A percentile compares a stretch with the other conserved stretches of the same genome.
Conservation (phyloP, 768 basidiomycete genomes). For the Amanita subjunquillea region DNA sequence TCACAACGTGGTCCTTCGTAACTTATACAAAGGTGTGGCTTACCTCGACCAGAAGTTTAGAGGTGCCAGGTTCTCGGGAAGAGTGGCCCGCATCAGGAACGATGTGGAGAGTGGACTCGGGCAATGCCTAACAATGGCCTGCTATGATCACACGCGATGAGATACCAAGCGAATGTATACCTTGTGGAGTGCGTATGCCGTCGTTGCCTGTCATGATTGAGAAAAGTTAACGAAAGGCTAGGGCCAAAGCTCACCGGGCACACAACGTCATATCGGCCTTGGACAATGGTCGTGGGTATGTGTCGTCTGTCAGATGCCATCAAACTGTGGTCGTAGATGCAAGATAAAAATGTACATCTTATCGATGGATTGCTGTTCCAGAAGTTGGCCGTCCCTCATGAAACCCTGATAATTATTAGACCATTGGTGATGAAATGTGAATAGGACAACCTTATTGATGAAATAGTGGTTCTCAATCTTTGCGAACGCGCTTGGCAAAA, state of each 20-base stretch:
- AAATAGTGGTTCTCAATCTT: constrained; percentile 90
- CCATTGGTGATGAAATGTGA: not conserved
- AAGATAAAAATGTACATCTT: constrained; percentile 54
- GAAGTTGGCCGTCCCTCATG: constrained; percentile 80
- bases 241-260: constrained; percentile 51
- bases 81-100: constrained; percentile 87
- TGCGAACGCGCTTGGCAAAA: constrained; percentile 61
- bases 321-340: not conserved
- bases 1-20: not conserved
- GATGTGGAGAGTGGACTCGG: constrained; percentile 64
- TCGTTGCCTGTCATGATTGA: constrained; percentile 44
- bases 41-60: constrained; percentile 64
- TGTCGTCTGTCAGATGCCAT: constrained; percentile 50
- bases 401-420: constrained; percentile 47
- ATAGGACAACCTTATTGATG: constrained; percentile 51
- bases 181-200: constrained; percentile 75
- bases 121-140: constrained; percentile 43
- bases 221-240: not conserved
- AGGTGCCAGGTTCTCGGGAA: constrained; percentile 60
- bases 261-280: constrained; percentile 84
- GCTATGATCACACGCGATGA: not conserved
- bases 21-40: not conserved
- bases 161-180: constrained; percentile 12
- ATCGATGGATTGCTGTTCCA: constrained; percentile 75
- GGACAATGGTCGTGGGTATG: constrained; percentile 74